phyloP scores from a whole-genome alignment of 1,284 basidiomycete species.

The Neonothopanus nambi region DNA sequence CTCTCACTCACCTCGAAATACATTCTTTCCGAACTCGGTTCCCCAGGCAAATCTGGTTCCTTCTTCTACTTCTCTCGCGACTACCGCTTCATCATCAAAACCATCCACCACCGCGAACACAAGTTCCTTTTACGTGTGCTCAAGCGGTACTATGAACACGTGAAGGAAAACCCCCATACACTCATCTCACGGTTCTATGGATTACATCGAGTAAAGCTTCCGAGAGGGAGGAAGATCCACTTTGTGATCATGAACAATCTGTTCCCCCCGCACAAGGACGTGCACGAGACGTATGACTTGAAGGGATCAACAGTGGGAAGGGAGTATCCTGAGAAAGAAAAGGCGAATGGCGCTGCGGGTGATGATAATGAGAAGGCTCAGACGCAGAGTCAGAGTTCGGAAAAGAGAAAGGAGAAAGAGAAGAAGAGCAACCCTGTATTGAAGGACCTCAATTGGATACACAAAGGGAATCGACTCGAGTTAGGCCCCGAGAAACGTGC shows the following conservation, averaged over 20 bases:
- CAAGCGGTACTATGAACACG: constrained; percentile 82
- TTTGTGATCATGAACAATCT: constrained; percentile 99
- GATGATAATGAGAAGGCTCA: constrained; percentile 3
- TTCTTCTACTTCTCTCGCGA: constrained; percentile 99
- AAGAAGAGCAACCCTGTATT: constrained; percentile 59
- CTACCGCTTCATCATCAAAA: constrained; percentile 99
- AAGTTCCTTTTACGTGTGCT: constrained; percentile 89
- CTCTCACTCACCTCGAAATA: constrained; percentile 96
- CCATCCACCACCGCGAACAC: constrained; percentile 93
- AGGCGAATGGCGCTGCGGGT: no score
- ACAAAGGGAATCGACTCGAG: constrained; percentile 76
- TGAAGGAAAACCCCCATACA: constrained; percentile 92
- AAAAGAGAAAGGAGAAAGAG: constrained; percentile 30
- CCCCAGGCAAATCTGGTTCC: constrained; percentile 96
- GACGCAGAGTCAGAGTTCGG: constrained; percentile 52
- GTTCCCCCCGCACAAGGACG: constrained; percentile 95
- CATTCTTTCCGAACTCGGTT: constrained; percentile 97
- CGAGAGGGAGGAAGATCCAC: constrained; percentile 92
- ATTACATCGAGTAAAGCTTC: constrained; percentile 95
- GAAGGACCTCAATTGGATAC: constrained; percentile 98
- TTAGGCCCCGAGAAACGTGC: constrained; percentile 94
- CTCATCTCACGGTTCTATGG: constrained; percentile 95
- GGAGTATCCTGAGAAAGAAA: constrained; percentile 67
- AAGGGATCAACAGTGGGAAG: constrained; percentile 94
- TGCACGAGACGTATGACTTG: constrained; percentile 97